A percentile compares a stretch with the other conserved stretches of the same genome.
These are phyloP conservation scores for Prunus yedoensis DNA, from an alignment of 331 rosid genomes.

Conservation along the genomic window DNA sequence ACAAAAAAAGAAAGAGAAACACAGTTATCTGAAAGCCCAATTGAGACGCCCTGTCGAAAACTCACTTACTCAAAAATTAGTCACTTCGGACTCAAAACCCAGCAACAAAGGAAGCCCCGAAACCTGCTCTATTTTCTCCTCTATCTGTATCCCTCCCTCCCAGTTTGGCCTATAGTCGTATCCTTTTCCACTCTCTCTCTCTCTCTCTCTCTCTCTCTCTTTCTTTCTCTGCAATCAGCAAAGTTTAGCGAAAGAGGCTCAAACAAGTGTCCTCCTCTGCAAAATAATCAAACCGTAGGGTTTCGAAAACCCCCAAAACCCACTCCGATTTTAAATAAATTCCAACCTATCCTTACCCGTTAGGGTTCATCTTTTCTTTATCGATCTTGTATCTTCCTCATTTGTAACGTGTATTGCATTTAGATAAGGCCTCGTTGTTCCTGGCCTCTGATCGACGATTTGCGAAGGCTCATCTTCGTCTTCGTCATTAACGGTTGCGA, in stretches of 20 bases:
- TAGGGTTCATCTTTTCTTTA: slow-evolving; percentile 2
- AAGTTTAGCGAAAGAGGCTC: slow-evolving; percentile 26
- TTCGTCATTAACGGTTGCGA: slow-evolving; percentile 34
- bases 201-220: neutral
- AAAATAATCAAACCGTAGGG: slow-evolving; percentile 29
- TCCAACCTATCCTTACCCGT: neutral
- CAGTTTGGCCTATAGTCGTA: slow-evolving; percentile 12
- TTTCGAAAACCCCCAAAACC: slow-evolving; percentile 18
- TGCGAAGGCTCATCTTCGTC: slow-evolving; percentile 66
- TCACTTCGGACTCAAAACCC: neutral
- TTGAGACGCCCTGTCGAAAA: too few species aligned
- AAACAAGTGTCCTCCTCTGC: slow-evolving; percentile 40
- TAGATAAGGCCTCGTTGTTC: slow-evolving; percentile 17
- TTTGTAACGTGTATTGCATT: neutral
- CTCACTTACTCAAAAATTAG: too few species aligned
- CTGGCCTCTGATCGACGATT: slow-evolving; percentile 55
- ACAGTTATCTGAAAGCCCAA: neutral
- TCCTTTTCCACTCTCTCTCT: slow-evolving; percentile 21
- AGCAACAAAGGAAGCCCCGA: neutral
- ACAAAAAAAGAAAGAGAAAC: neutral
- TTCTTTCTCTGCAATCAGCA: slow-evolving; percentile 26
- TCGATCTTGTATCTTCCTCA: neutral
- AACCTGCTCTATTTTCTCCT: neutral
- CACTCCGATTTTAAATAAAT: slow-evolving; percentile 3
- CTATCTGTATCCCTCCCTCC: neutral